Base-by-base conservation (phyloP, 192 early-diverging fungal genomes). In the Coemansia erecta region DNA sequence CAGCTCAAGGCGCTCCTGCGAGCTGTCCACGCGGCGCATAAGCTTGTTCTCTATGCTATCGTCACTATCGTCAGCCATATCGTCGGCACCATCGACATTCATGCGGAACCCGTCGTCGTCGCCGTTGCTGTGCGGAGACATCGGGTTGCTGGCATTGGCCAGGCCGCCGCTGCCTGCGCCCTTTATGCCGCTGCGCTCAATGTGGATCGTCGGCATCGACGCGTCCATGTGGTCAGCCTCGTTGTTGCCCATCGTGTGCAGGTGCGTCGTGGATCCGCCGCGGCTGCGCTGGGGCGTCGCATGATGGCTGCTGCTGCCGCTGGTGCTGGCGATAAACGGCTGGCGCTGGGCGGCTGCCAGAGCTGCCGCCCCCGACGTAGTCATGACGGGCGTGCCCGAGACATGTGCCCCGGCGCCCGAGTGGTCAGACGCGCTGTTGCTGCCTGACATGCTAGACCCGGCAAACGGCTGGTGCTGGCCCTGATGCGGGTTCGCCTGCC, bases 261-360 rank as follows among this genome's bases (percentile, higher is more conserved):
- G 24, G 23, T 71, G 59, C 7, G 69, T 63, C 11, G 62, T 55
- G 1, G 75, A 78, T 0, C 69, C 55, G 0, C 69, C 69, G 21
- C 75, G 75, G 40, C 75, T 78, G 62, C 68, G 69, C 61, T 68
- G 75, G 15, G 75, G 75, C 13, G 75, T 78, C 13, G 75, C 61
- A 48, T 71, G 58, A 17, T 56, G 46, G 66, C 69, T 78, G 24
- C 68, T 58, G 12, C 28, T 61, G 17, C 63, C 61, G 3, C 61
- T 59, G 19, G 71, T 61, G 10, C 15, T 35, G 2, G 26, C 47
- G 37, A 61, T 64, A 17, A 61, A 52, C 48, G 10, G 66, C 62
- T 9, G 73, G 63, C 1, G 73, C 21, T 72, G 75, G 17, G 75
- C 75, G 0, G 75, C 75, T n/a, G 75, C 75, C 33, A 78, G 75